phyloP scores from a whole-genome alignment of 2,329 filamentous ascomycete genomes.

The Diaporthe ampelina region DNA sequence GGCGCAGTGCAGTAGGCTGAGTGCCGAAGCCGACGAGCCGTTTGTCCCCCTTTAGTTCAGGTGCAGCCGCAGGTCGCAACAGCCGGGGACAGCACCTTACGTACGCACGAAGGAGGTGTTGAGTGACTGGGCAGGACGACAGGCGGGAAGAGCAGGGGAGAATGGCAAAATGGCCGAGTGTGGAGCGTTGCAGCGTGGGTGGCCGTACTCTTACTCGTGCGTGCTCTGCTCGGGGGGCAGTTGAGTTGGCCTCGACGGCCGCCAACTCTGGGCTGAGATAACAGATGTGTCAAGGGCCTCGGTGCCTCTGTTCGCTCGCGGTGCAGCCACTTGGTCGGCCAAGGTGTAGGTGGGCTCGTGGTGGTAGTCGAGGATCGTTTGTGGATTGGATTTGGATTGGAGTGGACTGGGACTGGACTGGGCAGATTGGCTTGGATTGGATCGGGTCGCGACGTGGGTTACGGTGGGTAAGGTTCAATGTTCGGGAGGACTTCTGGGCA shows the following conservation, averaged over 20 bases:
- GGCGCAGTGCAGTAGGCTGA: constrained; percentile 17
- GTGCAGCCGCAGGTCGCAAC: constrained; percentile 38
- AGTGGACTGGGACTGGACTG: constrained; percentile 17
- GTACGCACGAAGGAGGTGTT: constrained; percentile 38
- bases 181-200: constrained; percentile 39
- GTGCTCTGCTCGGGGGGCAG: constrained; percentile 33
- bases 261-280: constrained; percentile 43
- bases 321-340: constrained; percentile 22
- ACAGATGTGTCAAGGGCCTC: constrained; percentile 33
- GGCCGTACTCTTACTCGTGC: constrained; percentile 40
- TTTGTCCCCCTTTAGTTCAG: constrained; percentile 32
- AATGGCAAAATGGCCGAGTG: constrained; percentile 41
- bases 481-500: constrained; percentile 27
- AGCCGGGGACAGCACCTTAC: constrained; percentile 40
- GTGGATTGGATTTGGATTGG: constrained; percentile 31
- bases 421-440: constrained; percentile 34
- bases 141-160: constrained; percentile 38
- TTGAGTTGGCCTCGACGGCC: constrained; percentile 44
- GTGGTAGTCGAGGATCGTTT: constrained; percentile 27
- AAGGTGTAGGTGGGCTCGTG: constrained; percentile 27
- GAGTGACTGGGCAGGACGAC: constrained; percentile 35
- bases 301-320: constrained; percentile 14
- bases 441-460: constrained; percentile 34
- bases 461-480: constrained; percentile 32
- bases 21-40: constrained; percentile 34